A percentile compares a stretch with the other conserved stretches of the same genome.
Evolutionary conservation across 176 grass and related monocot genomes (phyloP).

Genomic region (Rhynchospora pubera): DNA sequence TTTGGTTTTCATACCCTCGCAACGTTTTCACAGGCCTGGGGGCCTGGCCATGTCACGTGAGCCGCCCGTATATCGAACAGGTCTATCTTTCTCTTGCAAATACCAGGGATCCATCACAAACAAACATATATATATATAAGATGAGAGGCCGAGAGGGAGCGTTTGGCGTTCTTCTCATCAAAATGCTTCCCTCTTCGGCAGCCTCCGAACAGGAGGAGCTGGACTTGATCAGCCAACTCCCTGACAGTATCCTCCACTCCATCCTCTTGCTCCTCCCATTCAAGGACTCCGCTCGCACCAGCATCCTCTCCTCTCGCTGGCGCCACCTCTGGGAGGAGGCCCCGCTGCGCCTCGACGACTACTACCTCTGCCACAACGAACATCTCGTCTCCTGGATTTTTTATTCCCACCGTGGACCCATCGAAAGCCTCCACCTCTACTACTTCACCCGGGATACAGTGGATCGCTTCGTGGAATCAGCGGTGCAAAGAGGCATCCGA

Average conservation of each 20-base stretch:
- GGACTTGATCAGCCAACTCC: not conserved
- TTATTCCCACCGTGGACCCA: not conserved
- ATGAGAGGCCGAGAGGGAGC: too few species aligned
- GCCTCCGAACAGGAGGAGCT: too few species aligned
- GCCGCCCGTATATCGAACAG: too few species aligned
- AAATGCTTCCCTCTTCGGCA: not conserved
- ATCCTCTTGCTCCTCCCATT: constrained; percentile 19
- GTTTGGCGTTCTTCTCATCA: too few species aligned
- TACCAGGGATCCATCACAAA: too few species aligned
- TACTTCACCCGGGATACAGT: not conserved
- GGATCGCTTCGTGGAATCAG: not conserved
- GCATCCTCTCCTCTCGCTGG: constrained; percentile 3
- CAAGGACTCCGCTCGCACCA: constrained; percentile 15
- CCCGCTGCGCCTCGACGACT: constrained; percentile 12
- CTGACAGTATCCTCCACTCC: not conserved
- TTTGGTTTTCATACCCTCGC: too few species aligned
- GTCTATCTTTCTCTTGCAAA: too few species aligned
- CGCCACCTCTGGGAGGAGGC: not conserved
- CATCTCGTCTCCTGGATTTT: not conserved
- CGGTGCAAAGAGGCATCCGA: not conserved
- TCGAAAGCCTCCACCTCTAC: not conserved
- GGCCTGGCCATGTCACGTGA: too few species aligned
- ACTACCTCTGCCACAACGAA: not conserved
- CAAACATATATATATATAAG: too few species aligned
- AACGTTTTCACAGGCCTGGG: too few species aligned